A percentile compares a stretch with the other conserved stretches of the same genome.
These are phyloP conservation scores for Begonia peltatifolia DNA, from an alignment of 306 rosid genomes.

Conservation along the genomic window DNA sequence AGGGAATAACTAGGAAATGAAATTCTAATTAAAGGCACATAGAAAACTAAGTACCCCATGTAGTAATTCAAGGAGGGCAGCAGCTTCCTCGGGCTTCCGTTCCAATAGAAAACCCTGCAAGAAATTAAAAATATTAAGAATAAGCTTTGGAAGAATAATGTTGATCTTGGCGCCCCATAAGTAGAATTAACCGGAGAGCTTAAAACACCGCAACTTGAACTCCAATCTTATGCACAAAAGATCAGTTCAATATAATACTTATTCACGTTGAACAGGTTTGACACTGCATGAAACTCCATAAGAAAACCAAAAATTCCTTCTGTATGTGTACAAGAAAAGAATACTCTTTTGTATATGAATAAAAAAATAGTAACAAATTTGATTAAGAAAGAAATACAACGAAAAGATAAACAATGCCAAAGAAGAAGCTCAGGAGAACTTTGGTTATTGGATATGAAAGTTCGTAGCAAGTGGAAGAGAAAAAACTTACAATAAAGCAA, in stretches of 20 bases:
- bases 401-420: background rate
- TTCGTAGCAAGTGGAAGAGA: background rate
- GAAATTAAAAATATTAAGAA: constrained; percentile 5
- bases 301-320: background rate
- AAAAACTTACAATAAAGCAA: background rate
- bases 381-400: too few species aligned
- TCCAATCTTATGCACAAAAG: too few species aligned
- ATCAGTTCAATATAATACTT: too few species aligned
- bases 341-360: too few species aligned
- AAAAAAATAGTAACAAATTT: too few species aligned
- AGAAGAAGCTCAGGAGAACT: background rate
- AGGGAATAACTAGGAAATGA: background rate
- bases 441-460: background rate
- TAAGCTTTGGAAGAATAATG: background rate
- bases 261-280: background rate
- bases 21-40: background rate
- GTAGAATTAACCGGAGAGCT: too few species aligned
- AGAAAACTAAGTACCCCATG: constrained; percentile 39
- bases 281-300: background rate
- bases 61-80: constrained; percentile 42
- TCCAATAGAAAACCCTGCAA: constrained; percentile 65
- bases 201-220: too few species aligned
- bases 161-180: background rate
- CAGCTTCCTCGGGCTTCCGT: constrained; percentile 59
- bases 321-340: too few species aligned